Evolutionary conservation across 768 basidiomycete species (phyloP).

Genomic region (Gelatoporia subvermispora): DNA sequence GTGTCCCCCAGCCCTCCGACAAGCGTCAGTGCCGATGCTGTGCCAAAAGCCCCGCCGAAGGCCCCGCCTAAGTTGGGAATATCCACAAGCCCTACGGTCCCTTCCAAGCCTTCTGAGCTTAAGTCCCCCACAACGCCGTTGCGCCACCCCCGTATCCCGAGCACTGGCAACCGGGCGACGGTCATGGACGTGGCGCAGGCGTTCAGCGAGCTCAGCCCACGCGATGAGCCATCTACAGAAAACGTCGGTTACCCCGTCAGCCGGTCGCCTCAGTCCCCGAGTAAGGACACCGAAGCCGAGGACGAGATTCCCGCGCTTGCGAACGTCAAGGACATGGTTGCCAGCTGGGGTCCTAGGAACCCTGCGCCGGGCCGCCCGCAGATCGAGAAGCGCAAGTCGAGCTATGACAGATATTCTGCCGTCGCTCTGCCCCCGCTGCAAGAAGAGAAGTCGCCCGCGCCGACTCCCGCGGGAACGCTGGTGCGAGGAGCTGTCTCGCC

Average conservation of each 20-base stretch:
- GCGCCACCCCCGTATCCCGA: conserved; percentile 55
- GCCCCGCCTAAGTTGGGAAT: no score
- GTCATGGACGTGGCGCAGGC: conserved; percentile 79
- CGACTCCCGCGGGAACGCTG: conserved; percentile 52
- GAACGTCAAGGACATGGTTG: conserved; percentile 17
- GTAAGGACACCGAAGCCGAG: conserved; percentile 3
- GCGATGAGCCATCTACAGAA: neutral
- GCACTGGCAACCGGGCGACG: conserved; percentile 62
- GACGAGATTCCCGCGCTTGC: conserved; percentile 8
- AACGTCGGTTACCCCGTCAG: neutral
- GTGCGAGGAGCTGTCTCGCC: conserved; percentile 24
- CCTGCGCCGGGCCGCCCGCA: conserved; percentile 15
- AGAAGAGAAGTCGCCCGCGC: conserved; percentile 60
- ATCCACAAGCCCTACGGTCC: no score
- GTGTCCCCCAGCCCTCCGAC: neutral
- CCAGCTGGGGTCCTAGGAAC: conserved; percentile 15
- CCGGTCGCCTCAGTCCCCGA: neutral
- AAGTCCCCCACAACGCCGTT: conserved; percentile 27
- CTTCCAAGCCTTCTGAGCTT: neutral
- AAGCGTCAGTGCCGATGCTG: no score
- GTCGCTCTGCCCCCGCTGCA: conserved; percentile 58
- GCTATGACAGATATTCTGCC: conserved; percentile 61
- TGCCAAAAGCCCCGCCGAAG: no score
- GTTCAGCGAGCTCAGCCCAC: conserved; percentile 22
- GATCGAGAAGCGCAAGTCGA: conserved; percentile 59